Evolutionary conservation across 2,329 filamentous ascomycete genomes (phyloP).

Genomic region (Aspergillus sp.): DNA sequence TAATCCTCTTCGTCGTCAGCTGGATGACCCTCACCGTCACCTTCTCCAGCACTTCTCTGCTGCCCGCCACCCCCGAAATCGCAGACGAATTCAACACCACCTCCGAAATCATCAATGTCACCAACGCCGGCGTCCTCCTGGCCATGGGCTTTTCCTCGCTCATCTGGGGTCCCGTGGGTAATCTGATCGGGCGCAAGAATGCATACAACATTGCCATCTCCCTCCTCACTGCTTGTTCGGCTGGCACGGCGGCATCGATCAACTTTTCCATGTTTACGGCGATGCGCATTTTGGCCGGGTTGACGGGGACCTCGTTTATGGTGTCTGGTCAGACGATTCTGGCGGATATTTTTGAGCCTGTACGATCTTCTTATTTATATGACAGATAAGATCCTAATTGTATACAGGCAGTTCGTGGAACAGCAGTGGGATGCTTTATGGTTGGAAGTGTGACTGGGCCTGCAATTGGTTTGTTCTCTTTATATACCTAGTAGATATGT

Average conservation of each 20-base stretch:
- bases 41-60: constrained; percentile 39
- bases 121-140: constrained; percentile 33
- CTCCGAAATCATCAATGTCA: constrained; percentile 29
- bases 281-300: constrained; percentile 29
- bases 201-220: constrained; percentile 32
- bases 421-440: constrained; percentile 41
- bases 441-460: constrained; percentile 39
- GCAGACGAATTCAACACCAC: constrained; percentile 33
- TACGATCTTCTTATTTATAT: constrained; percentile 7
- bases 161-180: constrained; percentile 29
- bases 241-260: constrained; percentile 25
- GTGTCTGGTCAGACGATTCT: constrained; percentile 35
- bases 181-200: constrained; percentile 23
- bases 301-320: constrained; percentile 37
- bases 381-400: background rate
- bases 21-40: constrained; percentile 39
- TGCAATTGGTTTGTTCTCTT: constrained; percentile 31
- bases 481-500: background rate
- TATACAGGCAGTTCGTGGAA: constrained; percentile 34
- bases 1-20: constrained; percentile 38
- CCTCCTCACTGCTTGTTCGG: constrained; percentile 26
- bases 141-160: constrained; percentile 36
- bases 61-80: constrained; percentile 38
- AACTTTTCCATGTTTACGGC: constrained; percentile 32
- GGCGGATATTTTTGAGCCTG: constrained; percentile 36